Evolutionary conservation across 2,329 filamentous ascomycete species (phyloP), one percentile per base, ranked within the genome.

Genomic region (Pseudopyrenochaeta lycopersici): DNA sequence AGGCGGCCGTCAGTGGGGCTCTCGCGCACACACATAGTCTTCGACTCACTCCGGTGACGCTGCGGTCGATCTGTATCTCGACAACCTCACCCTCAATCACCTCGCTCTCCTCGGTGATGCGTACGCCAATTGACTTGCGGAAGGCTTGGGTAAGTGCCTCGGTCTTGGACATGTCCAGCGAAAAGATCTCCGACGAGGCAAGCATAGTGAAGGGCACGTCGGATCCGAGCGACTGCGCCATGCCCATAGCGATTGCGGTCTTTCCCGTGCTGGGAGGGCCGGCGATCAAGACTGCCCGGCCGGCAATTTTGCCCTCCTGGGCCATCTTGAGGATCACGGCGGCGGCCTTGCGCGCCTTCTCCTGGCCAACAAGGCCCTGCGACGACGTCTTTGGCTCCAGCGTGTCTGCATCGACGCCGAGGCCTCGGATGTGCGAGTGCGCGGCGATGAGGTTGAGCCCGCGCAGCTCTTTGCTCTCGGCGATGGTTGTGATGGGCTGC

Each of bases 81-180:
- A 99, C 94, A 1, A 99, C 95, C 77, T 99, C 95, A 68, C 95
- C 95, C 81, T 99, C 95, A 79, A 99, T 99, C 64, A 99, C 96
- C 76, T 99, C 95, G 70, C 92, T 97, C 81, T 99, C 95, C 76
- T 99, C 95, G 78, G 97, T 97, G 81, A 99, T 99, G 60, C 95
- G 87, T 54, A 99, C 95, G 48, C 94, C 95, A 68, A 99, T 99
- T 35, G 92, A 97, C 77, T 97, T 98, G 70, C 95, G 89, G 82
- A 99, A 98, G n/a, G 95, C 94, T 78, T 99, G 95, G 49, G 94
- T 97, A 31, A 99, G 87, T 45, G 95, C 94, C 78, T 99, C 95
- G 32, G 95, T 99, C 82, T 99, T 99, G 68, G 92, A 97, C 94
- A 99, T 98, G 78, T 99, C 95, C 72, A 98, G 86, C 21, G 93